These are phyloP conservation scores for Cladosporium sphaerospermum DNA, from an alignment of 2,329 filamentous ascomycete genomes.

Conservation along the genomic window DNA sequence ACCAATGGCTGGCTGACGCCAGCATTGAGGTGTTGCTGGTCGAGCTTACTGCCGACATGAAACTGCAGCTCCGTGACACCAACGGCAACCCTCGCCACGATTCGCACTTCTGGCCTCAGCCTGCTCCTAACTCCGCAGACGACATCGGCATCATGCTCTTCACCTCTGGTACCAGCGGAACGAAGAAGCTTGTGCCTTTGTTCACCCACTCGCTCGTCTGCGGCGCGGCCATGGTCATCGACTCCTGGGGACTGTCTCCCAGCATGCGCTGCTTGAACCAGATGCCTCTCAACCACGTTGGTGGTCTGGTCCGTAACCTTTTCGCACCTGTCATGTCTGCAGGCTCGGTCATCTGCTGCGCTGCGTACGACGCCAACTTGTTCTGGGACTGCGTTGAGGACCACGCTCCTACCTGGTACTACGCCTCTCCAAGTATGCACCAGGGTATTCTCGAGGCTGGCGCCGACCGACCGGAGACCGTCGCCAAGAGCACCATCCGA, in stretches of 20 bases:
- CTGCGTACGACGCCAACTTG: constrained; percentile 48
- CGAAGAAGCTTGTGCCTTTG: constrained; percentile 54
- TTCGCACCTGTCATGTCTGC: constrained; percentile 51
- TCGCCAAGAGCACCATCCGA: constrained; percentile 41
- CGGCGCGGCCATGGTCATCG: constrained; percentile 48
- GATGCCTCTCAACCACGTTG: constrained; percentile 53
- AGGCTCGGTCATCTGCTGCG: constrained; percentile 49
- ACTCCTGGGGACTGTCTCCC: constrained; percentile 46
- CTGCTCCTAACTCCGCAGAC: constrained; percentile 35
- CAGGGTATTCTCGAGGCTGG: constrained; percentile 47
- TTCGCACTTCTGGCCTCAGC: constrained; percentile 3
- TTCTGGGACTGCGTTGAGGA: constrained; percentile 52
- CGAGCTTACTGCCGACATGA: constrained; percentile 33
- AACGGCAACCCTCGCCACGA: constrained; percentile 12
- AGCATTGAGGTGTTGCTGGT: constrained; percentile 38
- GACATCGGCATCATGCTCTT: constrained; percentile 50
- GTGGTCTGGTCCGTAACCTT: constrained; percentile 50
- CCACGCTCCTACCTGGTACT: constrained; percentile 50
- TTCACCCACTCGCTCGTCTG: constrained; percentile 46
- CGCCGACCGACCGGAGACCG: constrained; percentile 33
- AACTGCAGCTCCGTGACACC: constrained; percentile 29
- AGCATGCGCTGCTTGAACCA: constrained; percentile 51
- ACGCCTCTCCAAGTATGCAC: constrained; percentile 54
- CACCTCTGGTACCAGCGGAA: constrained; percentile 53
- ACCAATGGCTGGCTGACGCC: constrained; percentile 28